Conservation (phyloP, 2,329 filamentous ascomycete genomes). For the Nemania abortiva region DNA sequence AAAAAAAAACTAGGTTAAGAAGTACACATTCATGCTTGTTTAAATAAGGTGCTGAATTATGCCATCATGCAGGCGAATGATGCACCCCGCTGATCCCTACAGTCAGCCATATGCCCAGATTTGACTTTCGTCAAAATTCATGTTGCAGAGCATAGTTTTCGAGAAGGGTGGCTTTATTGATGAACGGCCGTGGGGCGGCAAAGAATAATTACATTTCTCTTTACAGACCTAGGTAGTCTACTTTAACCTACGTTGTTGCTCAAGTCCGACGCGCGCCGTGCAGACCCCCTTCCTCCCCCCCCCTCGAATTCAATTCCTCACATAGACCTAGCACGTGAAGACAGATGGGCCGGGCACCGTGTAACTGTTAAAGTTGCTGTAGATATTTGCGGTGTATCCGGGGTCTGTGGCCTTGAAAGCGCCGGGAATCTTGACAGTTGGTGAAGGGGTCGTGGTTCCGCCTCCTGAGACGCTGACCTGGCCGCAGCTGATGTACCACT, state of each 20-base stretch:
- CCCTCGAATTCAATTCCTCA: not conserved
- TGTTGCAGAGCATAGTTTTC: not conserved
- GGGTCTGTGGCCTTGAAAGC: constrained; percentile 58
- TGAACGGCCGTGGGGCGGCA: not conserved
- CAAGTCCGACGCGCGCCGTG: not conserved
- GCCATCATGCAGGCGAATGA: not conserved
- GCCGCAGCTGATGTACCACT: constrained; percentile 62
- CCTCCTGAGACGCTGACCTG: constrained; percentile 61
- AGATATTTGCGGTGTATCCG: constrained; percentile 54
- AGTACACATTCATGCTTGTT: not conserved
- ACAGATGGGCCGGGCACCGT: constrained; percentile 47
- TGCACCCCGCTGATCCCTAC: not conserved
- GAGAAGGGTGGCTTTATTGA: not conserved
- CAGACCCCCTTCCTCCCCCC: too few relatives aligned
- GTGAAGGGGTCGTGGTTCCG: constrained; percentile 50
- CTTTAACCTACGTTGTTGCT: not conserved
- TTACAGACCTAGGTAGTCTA: too few relatives aligned
- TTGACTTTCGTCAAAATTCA: not conserved
- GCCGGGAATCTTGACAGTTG: constrained; percentile 57
- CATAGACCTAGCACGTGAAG: constrained; percentile 42
- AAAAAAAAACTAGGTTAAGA: not conserved
- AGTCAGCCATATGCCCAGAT: not conserved
- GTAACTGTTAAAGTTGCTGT: constrained; percentile 48
- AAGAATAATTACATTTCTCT: constrained; percentile 6
- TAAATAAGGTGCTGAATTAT: not conserved